Conservation (phyloP, 495 filamentous ascomycete genomes). For the Penicillium subrubescens region DNA sequence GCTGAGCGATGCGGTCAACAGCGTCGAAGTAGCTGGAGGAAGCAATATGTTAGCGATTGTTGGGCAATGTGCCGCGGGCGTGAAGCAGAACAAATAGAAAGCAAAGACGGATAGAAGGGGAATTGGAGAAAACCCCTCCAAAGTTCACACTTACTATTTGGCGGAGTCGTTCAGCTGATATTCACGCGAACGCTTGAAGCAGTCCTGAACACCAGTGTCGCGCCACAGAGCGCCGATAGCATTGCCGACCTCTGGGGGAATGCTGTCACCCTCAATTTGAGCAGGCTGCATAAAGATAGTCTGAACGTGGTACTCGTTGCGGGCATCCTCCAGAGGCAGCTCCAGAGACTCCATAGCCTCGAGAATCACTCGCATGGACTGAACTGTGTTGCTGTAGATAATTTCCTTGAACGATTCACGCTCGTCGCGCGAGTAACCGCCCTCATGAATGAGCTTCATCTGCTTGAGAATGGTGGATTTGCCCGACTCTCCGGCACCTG, state of each 20-base stretch:
- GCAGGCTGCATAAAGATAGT: constrained; percentile 95
- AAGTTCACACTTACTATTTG: constrained; percentile 75
- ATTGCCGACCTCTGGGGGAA: constrained; percentile 91
- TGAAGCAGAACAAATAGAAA: neutral
- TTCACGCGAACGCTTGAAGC: constrained; percentile 91
- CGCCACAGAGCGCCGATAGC: constrained; percentile 94
- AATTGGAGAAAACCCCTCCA: neutral
- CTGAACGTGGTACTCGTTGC: constrained; percentile 91
- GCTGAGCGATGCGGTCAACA: constrained; percentile 85
- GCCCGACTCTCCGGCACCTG: constrained; percentile 98
- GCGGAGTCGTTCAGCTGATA: constrained; percentile 98
- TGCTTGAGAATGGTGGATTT: constrained; percentile 99
- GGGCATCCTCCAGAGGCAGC: constrained; percentile 81
- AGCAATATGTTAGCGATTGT: constrained; percentile 13
- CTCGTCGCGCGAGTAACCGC: constrained; percentile 59
- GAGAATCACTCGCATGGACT: constrained; percentile 94
- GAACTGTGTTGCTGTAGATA: constrained; percentile 97
- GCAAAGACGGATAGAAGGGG: neutral
- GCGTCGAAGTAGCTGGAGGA: constrained; percentile 88
- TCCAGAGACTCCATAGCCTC: constrained; percentile 96
- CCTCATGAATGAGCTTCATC: constrained; percentile 77
- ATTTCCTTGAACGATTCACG: constrained; percentile 80
- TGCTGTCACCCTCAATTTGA: constrained; percentile 92
- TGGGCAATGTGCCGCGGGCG: neutral
- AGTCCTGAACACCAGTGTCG: constrained; percentile 92